Conservation (phyloP, 2,329 filamentous ascomycete species). For the Parastagonospora avenae region DNA sequence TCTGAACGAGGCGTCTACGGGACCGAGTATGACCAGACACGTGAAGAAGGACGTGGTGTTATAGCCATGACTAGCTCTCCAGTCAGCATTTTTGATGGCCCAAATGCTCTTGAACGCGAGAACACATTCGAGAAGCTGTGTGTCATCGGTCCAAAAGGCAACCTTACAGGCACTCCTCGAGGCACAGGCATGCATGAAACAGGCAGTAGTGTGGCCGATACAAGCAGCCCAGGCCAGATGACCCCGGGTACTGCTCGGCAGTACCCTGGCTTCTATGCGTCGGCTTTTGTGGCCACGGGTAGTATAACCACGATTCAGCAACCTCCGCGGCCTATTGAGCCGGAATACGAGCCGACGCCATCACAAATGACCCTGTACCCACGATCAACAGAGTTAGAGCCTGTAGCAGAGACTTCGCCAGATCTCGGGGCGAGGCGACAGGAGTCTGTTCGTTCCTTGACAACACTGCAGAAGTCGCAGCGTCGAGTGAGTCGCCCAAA, state of each 20-base stretch:
- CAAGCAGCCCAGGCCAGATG: constrained; percentile 39
- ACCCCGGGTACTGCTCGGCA: constrained; percentile 23
- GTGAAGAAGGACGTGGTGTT: background rate
- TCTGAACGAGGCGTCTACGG: constrained; percentile 8
- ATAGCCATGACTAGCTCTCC: constrained; percentile 8
- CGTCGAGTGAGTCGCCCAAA: constrained; percentile 34
- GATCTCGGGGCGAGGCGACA: constrained; percentile 11
- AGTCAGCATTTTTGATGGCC: constrained; percentile 1
- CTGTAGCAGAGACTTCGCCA: constrained; percentile 17
- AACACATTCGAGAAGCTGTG: constrained; percentile 45
- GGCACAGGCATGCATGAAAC: constrained; percentile 44
- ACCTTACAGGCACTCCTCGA: constrained; percentile 44
- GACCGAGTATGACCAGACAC: background rate
- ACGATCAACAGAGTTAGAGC: constrained; percentile 11
- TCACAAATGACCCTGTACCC: constrained; percentile 32
- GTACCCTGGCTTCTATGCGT: constrained; percentile 27
- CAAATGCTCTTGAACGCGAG: constrained; percentile 23
- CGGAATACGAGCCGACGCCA: constrained; percentile 20
- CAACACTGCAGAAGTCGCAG: constrained; percentile 18
- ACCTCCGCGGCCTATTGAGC: background rate
- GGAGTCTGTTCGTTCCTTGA: constrained; percentile 19
- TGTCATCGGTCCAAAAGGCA: constrained; percentile 40
- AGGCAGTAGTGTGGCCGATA: constrained; percentile 47
- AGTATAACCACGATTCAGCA: constrained; percentile 30
- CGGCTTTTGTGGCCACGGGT: constrained; percentile 23